Evolutionary conservation across 129 eudicot genomes (phyloP), one percentile per base, ranked within the genome.

Genomic region (Heracleum sosnowskyi): DNA sequence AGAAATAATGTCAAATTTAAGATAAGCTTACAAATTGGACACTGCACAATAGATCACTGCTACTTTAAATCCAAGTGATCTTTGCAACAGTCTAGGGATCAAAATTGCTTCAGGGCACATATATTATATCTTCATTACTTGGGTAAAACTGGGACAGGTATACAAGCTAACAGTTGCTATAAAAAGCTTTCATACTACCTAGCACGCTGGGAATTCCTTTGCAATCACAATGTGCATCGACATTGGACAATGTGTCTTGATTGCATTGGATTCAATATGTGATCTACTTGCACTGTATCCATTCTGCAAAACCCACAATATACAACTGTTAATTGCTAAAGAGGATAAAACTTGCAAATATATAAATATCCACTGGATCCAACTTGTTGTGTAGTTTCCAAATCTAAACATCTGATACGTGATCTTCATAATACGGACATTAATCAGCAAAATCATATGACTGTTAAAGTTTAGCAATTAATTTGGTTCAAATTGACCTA

Each of bases 221-320:
- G 84, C 88, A 11, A 95, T 85, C 82, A 83, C 85, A 47, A 95
- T 84, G 83, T 96, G 91, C 74, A 82, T 89, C 4, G 87, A 81
- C 97, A 87, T 95, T 74, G 98, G 89, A 57, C 98, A 95, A 80
- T 91, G 88, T 81, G 98, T 91, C 89, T 95, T 95, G 81, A 95
- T 87, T 35, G 98, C 97, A 70, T 88, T 87, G 24, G 88, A 76
- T 45, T 87, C 88, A 40, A 95, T 95, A 73, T 95, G 98, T 2
- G 98, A 95, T 85, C 98, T 85, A 51, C 90, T 81, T 36, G 85
- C 88, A 55, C 39, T 82, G 79, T 90, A 95, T 75, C 98, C 98
- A 53, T 84, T 89, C 98, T 91, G 88, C 80, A 78, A 78, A 26
- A 28, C 22, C 51, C 42, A 17, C 49, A n/a, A 71, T 5, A 18